A percentile compares a stretch with the other conserved stretches of the same genome.
Evolutionary conservation across 192 early-diverging fungal species (phyloP).

Genomic region (Entomortierella lignicola): DNA sequence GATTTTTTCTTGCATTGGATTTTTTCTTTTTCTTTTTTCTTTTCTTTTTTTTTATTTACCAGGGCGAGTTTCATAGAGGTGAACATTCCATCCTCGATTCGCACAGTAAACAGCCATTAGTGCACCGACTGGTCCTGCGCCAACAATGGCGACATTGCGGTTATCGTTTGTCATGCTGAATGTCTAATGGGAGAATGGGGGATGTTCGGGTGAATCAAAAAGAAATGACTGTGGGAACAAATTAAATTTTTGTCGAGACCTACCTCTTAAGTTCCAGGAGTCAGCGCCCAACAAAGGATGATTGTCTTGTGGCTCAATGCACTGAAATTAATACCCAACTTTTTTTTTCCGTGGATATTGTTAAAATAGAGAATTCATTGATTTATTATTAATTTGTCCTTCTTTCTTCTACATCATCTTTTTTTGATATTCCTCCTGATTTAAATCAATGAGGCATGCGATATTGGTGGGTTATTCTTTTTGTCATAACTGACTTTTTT

Average conservation of each 20-base stretch:
- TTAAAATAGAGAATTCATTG: no score
- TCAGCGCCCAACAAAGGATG: no score
- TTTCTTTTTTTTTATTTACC: constrained; percentile 54
- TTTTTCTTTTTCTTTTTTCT: not conserved
- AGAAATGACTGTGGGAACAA: constrained; percentile 20
- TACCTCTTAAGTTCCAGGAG: constrained; percentile 46
- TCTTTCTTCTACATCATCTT: no score
- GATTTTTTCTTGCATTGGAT: no score
- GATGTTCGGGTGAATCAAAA: not conserved
- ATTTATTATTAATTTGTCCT: no score
- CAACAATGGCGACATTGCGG: constrained; percentile 79
- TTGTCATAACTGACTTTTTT: constrained; percentile 9
- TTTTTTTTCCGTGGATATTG: no score
- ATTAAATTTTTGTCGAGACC: not conserved
- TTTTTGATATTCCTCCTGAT: no score
- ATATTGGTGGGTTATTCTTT: no score
- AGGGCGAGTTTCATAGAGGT: constrained; percentile 86
- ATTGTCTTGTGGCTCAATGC: no score
- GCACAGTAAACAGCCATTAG: constrained; percentile 92
- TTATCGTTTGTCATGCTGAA: constrained; percentile 21
- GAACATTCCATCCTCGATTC: constrained; percentile 89
- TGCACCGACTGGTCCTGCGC: constrained; percentile 94
- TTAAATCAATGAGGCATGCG: no score
- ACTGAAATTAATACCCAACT: no score
- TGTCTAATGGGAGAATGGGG: not conserved